These are phyloP conservation scores for Camellia oleifera DNA, from an alignment of 179 eudicot genomes.

Conservation along the genomic window DNA sequence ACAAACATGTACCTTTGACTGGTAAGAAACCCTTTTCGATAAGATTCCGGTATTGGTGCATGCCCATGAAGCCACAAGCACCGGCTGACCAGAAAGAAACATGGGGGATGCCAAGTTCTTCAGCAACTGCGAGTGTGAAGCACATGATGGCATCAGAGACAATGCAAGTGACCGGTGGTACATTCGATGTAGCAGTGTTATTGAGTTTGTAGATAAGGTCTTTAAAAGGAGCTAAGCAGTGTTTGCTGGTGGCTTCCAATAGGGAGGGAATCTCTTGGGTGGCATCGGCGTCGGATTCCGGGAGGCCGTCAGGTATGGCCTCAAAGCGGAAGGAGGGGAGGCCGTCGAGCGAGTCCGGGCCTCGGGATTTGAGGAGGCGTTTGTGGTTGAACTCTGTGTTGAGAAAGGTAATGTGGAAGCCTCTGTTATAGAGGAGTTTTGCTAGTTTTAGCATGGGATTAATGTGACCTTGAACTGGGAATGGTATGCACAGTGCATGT, in stretches of 20 bases:
- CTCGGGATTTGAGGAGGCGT: slow-evolving; percentile 18
- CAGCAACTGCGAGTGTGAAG: too few species aligned
- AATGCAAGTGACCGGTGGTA: too few species aligned
- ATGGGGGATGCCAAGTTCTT: too few species aligned
- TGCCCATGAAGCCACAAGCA: too few species aligned
- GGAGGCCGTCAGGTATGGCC: slow-evolving; percentile 42
- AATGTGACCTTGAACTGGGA: slow-evolving; percentile 29
- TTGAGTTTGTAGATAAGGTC: slow-evolving; percentile 17
- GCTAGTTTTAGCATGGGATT: slow-evolving; percentile 45
- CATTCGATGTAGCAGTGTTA: background rate
- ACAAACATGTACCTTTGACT: too few species aligned
- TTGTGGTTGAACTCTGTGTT: too few species aligned
- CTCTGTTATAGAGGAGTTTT: slow-evolving; percentile 36
- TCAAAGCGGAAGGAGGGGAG: slow-evolving; percentile 31
- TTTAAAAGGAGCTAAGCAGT: slow-evolving; percentile 16
- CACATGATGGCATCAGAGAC: too few species aligned
- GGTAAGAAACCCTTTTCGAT: too few species aligned
- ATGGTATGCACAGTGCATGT: slow-evolving; percentile 30
- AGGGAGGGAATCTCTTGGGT: slow-evolving; percentile 19
- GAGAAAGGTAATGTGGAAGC: slow-evolving; percentile 33
- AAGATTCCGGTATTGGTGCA: too few species aligned
- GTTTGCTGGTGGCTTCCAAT: background rate
- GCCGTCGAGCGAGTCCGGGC: slow-evolving; percentile 14
- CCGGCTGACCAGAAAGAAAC: too few species aligned
- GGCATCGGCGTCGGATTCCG: slow-evolving; percentile 19